Evolutionary conservation across 345 rosid genomes (phyloP), one percentile per base, ranked within the genome.

Genomic region (Microthlaspi erraticum): DNA sequence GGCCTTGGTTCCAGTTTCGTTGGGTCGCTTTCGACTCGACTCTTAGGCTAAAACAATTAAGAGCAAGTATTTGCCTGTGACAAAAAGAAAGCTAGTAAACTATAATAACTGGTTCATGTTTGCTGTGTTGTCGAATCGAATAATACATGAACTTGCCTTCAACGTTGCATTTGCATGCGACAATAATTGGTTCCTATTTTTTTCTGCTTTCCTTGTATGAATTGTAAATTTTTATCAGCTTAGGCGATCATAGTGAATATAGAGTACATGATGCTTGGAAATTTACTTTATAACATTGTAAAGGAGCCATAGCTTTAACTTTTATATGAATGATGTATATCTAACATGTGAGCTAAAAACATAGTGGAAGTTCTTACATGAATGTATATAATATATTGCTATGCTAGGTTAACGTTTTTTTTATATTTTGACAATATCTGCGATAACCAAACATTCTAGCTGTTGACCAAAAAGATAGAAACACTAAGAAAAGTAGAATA

Each of bases 121-220:
- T n/a, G n/a, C n/a, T n/a, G n/a, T n/a, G n/a, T n/a, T n/a, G 26
- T 23, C 26, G 26, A 23, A 23, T 23, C 26, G 26, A 23, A 23
- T 23, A 23, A 23, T 23, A 23, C 26, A 23, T 23, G 26, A 23
- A 23, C 3, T 2, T 23, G 26, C 26, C 26, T 23, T 23, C 3
- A 23, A 3, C 26, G 26, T 23, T 23, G 26, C 26, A 23, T 23
- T 23, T 23, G 26, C 26, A 23, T 23, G 26, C 26, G 26, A 23
- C 26, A 23, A 23, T 23, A 1, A 23, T 23, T 23, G n/a, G n/a
- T n/a, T 70, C 60, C 53, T 29, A 33, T 12, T n/a, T 58, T 38
- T 49, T 69, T 69, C 23, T 23, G 1, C 39, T 8, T 68, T 26
- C 16, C 13, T 46, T 14, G 13, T 45, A 34, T 36, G 57, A 58